Evolutionary conservation across 139 green algal species (phyloP).

Genomic region (Chlorella vulgaris): DNA sequence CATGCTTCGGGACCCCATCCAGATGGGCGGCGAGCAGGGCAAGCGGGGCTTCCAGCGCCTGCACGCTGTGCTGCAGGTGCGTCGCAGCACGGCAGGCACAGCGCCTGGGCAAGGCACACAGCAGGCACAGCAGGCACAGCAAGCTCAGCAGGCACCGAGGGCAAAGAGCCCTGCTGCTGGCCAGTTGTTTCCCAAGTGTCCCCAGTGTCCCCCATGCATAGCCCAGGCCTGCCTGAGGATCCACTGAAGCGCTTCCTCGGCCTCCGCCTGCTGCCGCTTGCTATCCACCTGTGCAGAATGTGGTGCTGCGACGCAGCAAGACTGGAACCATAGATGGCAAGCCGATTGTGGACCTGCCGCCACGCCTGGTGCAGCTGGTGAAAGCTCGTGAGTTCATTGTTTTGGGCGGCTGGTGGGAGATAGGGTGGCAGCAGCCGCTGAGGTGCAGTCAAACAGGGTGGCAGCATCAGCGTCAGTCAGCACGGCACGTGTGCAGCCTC

Average conservation of each 20-base stretch:
- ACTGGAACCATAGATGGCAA: conserved; percentile 65
- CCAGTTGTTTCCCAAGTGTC: too few relatives aligned
- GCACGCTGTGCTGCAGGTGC: conserved; percentile 51
- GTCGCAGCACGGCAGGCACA: background rate
- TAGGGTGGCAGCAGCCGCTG: too few relatives aligned
- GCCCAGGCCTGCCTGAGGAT: background rate
- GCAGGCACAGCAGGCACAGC: background rate
- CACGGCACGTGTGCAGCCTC: background rate
- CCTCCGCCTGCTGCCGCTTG: background rate
- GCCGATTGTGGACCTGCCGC: conserved; percentile 68
- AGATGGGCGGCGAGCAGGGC: conserved; percentile 13
- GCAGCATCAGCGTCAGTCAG: background rate
- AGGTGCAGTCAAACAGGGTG: too few relatives aligned
- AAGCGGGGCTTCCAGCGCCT: conserved; percentile 59
- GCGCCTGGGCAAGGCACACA: background rate
- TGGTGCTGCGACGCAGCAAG: conserved; percentile 88
- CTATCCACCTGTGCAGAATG: conserved; percentile 39
- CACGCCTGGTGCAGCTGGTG: background rate
- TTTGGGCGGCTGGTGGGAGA: background rate
- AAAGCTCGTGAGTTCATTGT: conserved; percentile 1
- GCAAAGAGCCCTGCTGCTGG: too few relatives aligned
- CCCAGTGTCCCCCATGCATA: too few relatives aligned
- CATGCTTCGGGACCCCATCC: conserved; percentile 29
- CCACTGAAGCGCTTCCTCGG: background rate
- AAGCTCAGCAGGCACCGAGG: too few relatives aligned